These are phyloP conservation scores for Fusarium agapanthi DNA, from an alignment of 2,329 filamentous ascomycete genomes.

Conservation along the genomic window DNA sequence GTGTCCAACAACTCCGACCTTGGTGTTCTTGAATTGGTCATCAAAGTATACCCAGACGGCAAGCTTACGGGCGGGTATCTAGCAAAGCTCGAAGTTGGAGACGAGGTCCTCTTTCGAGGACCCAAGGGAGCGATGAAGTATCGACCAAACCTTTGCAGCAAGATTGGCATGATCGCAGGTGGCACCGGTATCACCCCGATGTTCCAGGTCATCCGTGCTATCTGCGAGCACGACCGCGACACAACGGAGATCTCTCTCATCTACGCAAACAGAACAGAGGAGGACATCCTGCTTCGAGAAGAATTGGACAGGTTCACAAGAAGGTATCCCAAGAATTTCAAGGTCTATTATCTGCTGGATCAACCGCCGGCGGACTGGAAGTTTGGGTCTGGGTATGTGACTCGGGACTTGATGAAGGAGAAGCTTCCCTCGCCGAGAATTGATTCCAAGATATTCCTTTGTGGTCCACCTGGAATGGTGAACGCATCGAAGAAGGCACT, in stretches of 20 bases:
- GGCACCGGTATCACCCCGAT: constrained; percentile 48
- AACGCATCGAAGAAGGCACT: constrained; percentile 63
- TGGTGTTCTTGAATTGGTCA: constrained; percentile 60
- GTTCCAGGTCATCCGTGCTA: constrained; percentile 67
- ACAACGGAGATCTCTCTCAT: constrained; percentile 64
- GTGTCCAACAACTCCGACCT: constrained; percentile 59
- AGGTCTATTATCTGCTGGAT: constrained; percentile 64
- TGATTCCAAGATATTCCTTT: constrained; percentile 64
- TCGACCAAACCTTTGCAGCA: constrained; percentile 50
- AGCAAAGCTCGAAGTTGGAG: constrained; percentile 55
- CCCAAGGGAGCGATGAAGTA: constrained; percentile 67
- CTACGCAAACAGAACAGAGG: constrained; percentile 66
- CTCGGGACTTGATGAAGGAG: constrained; percentile 57
- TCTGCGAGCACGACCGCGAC: constrained; percentile 67
- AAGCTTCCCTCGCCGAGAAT: constrained; percentile 55
- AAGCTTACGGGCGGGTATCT: constrained; percentile 59
- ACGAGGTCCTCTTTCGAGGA: constrained; percentile 61
- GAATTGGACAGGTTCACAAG: constrained; percentile 64
- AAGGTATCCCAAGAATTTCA: constrained; percentile 63
- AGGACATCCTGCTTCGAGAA: constrained; percentile 65
- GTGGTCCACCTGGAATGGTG: constrained; percentile 69
- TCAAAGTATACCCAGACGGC: constrained; percentile 61
- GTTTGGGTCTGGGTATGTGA: constrained; percentile 60
- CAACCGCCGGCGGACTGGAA: constrained; percentile 56
- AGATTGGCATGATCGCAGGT: constrained; percentile 66